These are phyloP conservation scores for Colletotrichum spinosum DNA, from an alignment of 2,329 filamentous ascomycete genomes.

Conservation along the genomic window DNA sequence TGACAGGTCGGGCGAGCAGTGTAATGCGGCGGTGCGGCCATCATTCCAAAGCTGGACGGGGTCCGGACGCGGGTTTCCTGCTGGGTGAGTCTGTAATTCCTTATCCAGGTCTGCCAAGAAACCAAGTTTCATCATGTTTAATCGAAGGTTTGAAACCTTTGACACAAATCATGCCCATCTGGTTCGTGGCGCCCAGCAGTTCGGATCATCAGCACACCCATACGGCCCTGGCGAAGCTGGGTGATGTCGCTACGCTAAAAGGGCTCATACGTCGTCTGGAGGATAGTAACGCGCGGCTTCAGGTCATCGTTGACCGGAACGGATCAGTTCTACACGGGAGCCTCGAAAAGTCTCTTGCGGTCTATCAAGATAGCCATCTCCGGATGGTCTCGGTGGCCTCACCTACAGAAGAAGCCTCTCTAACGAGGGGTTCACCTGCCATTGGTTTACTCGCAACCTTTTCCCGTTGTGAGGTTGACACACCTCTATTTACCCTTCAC, in stretches of 20 bases:
- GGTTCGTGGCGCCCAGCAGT: conserved; percentile 31
- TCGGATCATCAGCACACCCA: conserved; percentile 35
- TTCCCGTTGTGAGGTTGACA: conserved; percentile 1
- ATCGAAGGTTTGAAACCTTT: not conserved
- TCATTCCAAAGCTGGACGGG: not conserved
- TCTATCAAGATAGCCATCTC: not conserved
- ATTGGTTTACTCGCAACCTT: not conserved
- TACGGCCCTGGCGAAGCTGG: conserved; percentile 2
- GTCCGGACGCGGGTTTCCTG: not conserved
- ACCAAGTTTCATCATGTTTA: conserved; percentile 16
- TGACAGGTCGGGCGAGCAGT: conserved; percentile 39
- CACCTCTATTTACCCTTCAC: not conserved
- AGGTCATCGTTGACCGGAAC: conserved; percentile 14
- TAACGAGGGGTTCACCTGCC: not conserved
- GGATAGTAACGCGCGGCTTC: conserved; percentile 1
- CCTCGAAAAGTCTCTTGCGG: no score
- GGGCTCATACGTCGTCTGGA: conserved; percentile 20
- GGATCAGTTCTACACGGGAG: not conserved
- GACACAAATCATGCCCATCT: conserved; percentile 4
- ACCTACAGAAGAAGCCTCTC: not conserved
- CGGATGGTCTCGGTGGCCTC: not conserved
- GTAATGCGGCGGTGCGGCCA: conserved; percentile 18
- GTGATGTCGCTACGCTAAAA: conserved; percentile 10
- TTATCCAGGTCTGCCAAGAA: not conserved
- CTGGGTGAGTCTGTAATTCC: not conserved